Conservation (phyloP, 805 yeast species). For the Yamadazyma phyllophila region DNA sequence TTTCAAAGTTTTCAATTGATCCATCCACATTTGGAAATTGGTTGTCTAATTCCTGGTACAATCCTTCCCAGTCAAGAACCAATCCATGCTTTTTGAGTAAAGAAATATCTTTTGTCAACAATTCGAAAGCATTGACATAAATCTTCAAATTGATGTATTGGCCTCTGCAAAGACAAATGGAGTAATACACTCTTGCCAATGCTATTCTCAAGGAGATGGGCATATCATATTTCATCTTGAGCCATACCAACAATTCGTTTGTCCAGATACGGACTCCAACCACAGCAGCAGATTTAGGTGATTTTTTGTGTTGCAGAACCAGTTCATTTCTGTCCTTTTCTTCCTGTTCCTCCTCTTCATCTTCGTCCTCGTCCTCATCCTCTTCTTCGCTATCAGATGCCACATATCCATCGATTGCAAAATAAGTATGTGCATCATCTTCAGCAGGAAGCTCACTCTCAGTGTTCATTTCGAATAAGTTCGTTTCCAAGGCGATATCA, state of each 20-base stretch:
- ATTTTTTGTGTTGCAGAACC: conserved; percentile 55
- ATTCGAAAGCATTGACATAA: conserved; percentile 60
- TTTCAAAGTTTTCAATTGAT: conserved; percentile 46
- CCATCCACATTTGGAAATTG: conserved; percentile 40
- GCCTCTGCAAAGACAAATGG: conserved; percentile 69
- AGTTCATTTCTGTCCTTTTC: conserved; percentile 32
- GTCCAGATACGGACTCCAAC: conserved; percentile 83
- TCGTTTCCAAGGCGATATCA: conserved; percentile 55
- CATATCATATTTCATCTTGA: conserved; percentile 74
- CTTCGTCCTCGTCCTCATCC: conserved; percentile 39
- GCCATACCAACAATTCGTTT: conserved; percentile 74
- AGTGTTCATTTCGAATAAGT: conserved; percentile 37
- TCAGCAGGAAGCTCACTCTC: conserved; percentile 10
- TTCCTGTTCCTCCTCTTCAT: conserved; percentile 32
- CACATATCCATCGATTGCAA: conserved; percentile 19
- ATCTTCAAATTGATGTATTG: conserved; percentile 60
- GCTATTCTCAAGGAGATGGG: conserved; percentile 63
- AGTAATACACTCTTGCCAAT: conserved; percentile 67
- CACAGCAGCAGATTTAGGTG: conserved; percentile 68
- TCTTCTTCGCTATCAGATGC: conserved; percentile 35
- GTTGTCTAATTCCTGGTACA: conserved; percentile 34
- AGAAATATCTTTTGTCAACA: conserved; percentile 50
- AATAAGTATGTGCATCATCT: conserved; percentile 17
- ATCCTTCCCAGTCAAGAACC: conserved; percentile 49
- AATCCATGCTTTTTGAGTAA: conserved; percentile 43